A percentile compares a stretch with the other conserved stretches of the same genome.
phyloP scores from a whole-genome alignment of 108 stramenopile species.

The Pseudonitzschia delicatissima region DNA sequence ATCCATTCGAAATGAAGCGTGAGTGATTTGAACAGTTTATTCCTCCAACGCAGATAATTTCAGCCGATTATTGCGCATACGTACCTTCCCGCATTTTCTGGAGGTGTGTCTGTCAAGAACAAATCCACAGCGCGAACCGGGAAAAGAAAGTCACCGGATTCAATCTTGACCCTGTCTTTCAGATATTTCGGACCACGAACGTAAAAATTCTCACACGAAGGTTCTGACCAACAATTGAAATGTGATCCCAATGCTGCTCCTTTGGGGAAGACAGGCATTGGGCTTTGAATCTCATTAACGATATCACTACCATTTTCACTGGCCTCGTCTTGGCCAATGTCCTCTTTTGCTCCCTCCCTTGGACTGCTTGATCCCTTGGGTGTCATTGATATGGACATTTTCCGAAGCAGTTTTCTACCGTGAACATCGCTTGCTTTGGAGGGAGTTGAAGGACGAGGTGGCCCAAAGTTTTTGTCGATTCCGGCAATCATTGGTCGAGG shows the following conservation, averaged over 20 bases:
- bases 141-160: constrained; percentile 58
- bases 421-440: not conserved
- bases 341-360: not conserved
- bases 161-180: constrained; percentile 69
- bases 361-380: not conserved
- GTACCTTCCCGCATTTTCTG: constrained; percentile 63
- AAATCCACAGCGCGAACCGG: constrained; percentile 75
- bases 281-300: constrained; percentile 26
- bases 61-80: not conserved
- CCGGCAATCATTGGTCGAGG: constrained; percentile 44
- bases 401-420: constrained; percentile 28
- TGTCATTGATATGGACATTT: constrained; percentile 12
- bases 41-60: too few relatives aligned
- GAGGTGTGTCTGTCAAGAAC: constrained; percentile 78
- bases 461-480: constrained; percentile 26
- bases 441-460: not conserved
- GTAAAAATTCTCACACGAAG: constrained; percentile 50
- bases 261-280: constrained; percentile 50
- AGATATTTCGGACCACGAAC: constrained; percentile 79
- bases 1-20: not conserved
- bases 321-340: constrained; percentile 6
- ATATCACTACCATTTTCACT: constrained; percentile 3
- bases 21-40: too few relatives aligned
- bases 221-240: constrained; percentile 73
- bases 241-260: constrained; percentile 68